These are phyloP conservation scores for Ascochyta clinopodiicola DNA, from an alignment of 2,329 filamentous ascomycete genomes.

Conservation along the genomic window DNA sequence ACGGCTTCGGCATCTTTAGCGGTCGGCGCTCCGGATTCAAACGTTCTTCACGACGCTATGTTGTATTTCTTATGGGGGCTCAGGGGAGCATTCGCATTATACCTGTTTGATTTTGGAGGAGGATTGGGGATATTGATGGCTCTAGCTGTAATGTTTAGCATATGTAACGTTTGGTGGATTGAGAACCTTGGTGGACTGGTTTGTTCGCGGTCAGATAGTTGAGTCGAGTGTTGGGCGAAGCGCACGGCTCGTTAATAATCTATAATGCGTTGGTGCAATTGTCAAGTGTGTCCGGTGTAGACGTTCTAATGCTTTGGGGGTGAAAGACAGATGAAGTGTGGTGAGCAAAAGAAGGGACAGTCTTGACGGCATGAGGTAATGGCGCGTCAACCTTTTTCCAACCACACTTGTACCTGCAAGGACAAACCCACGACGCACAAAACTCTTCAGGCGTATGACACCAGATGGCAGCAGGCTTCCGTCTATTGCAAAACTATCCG, in stretches of 20 bases:
- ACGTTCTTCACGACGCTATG: slow-evolving; percentile 44
- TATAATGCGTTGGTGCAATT: slow-evolving; percentile 13
- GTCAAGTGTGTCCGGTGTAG: neutral
- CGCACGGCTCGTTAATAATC: slow-evolving; percentile 8
- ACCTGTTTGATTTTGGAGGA: slow-evolving; percentile 17
- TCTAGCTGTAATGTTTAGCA: slow-evolving; percentile 30
- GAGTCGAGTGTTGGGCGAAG: neutral
- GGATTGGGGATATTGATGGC: slow-evolving; percentile 17
- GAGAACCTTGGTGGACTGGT: neutral
- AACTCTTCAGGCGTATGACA: neutral
- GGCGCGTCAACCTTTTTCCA: neutral
- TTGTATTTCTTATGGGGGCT: slow-evolving; percentile 36
- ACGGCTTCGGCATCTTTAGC: slow-evolving; percentile 24
- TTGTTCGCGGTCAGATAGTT: neutral
- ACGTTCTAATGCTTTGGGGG: neutral
- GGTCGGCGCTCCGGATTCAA: slow-evolving; percentile 33
- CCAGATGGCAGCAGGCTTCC: neutral
- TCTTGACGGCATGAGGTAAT: neutral
- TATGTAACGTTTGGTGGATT: slow-evolving; percentile 3
- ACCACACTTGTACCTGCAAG: neutral
- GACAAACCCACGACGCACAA: neutral
- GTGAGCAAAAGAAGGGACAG: neutral
- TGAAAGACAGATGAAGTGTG: neutral
- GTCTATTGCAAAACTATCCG: too few relatives aligned
- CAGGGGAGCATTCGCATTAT: slow-evolving; percentile 17